Evolutionary conservation across 2,329 filamentous ascomycete species (phyloP).

Genomic region (Acephala macrosclerotiorum): DNA sequence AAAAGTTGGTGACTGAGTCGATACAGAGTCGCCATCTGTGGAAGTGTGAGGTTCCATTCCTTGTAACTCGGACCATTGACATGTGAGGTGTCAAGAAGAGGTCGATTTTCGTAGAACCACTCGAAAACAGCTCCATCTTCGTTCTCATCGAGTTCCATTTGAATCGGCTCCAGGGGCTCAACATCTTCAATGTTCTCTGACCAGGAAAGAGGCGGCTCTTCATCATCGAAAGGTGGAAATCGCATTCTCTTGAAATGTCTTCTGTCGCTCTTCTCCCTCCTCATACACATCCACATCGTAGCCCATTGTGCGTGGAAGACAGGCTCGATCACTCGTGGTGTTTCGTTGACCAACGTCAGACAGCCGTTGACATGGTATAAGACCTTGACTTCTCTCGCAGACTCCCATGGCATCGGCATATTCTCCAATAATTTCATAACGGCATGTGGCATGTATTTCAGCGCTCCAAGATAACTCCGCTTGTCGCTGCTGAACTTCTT

Average conservation of each 20-base stretch:
- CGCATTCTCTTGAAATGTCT: slow-evolving; percentile 98
- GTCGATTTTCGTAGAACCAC: slow-evolving; percentile 97
- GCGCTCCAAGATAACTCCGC: slow-evolving; percentile 92
- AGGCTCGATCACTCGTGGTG: slow-evolving; percentile 94
- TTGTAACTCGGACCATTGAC: slow-evolving; percentile 98
- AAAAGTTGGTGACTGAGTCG: slow-evolving; percentile 89
- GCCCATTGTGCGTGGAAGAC: slow-evolving; percentile 99
- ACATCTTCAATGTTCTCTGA: slow-evolving; percentile 99
- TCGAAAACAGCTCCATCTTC: slow-evolving; percentile 92
- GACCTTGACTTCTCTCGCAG: slow-evolving; percentile 93
- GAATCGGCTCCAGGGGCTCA: slow-evolving; percentile 94
- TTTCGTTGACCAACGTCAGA: slow-evolving; percentile 95
- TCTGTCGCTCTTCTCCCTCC: slow-evolving; percentile 95
- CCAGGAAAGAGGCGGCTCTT: slow-evolving; percentile 97
- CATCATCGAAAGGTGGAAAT: slow-evolving; percentile 97
- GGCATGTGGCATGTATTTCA: slow-evolving; percentile 99
- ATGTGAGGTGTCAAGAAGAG: slow-evolving; percentile 88
- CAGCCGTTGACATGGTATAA: slow-evolving; percentile 98
- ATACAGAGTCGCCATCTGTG: slow-evolving; percentile 96
- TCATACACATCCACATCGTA: slow-evolving; percentile 99
- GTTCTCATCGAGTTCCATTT: slow-evolving; percentile 95
- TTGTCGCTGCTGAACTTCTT: slow-evolving; percentile 99
- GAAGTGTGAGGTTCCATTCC: slow-evolving; percentile 89
- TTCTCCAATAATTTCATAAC: slow-evolving; percentile 97
- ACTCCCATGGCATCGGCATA: slow-evolving; percentile 99